Evolutionary conservation across 805 yeast species (phyloP), one percentile per base, ranked within the genome.

Genomic region (Candida lessepsii): DNA sequence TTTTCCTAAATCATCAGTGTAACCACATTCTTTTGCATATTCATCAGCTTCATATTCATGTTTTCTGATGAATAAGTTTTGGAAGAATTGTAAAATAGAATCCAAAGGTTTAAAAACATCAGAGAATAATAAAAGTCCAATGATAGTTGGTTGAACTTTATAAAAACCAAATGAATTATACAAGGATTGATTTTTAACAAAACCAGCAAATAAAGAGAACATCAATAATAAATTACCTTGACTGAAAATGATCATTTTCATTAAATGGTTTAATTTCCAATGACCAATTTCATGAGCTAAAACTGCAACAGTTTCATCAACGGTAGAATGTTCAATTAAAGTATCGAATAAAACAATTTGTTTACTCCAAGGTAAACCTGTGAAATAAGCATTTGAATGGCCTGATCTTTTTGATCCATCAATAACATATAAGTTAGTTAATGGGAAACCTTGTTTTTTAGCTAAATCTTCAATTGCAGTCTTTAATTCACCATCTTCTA

Each of bases 211-310:
- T 47, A 85, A 57, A 1, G 84, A 71, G 60, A 90, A 86, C 31
- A 81, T 73, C 18, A 77, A 54, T 50, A 84, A 77, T 38, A 82
- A 61, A 51, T 86, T 86, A 4, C 67, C 59, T 62, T 87, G 90
- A 34, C 79, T 70, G 47, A 82, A 74, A 4, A 75, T 54, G 54
- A 93, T 64, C 73, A 83, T 76, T 58, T 81, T 81, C n/a, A 90
- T 70, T 46, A 90, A 83, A 62, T 93, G 99, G 43, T 84, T 81
- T 60, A 85, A 74, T 53, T 83, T 82, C 99, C 99, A 93, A 62
- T 93, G 99, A 37, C 99, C 99, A 51, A 93, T 83, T 69, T 93
- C 99, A 58, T 93, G 99, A n/a, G 96, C 98, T 49, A 91, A 73
- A 1, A 93, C 96, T 38, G 98, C 97, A 38, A 89, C 87, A 29